Evolutionary conservation across 495 filamentous ascomycete genomes (phyloP), one percentile per base, ranked within the genome.

Genomic region (Aspergillus sparsus): DNA sequence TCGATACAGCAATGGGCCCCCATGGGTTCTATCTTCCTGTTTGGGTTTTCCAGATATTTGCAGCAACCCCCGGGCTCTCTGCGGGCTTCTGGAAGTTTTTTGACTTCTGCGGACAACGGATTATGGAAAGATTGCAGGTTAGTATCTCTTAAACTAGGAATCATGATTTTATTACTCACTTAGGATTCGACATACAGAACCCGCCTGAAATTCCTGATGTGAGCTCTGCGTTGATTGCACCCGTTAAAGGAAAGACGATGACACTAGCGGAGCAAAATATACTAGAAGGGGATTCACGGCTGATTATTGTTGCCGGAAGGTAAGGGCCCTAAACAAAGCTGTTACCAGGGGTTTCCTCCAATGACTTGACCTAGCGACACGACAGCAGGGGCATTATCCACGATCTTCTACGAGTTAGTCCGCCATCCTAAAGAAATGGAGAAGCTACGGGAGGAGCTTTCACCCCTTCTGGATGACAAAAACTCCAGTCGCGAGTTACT

Each of bases 311-410:
- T 16, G 77, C 77, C 18, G 76, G 76, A 51, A 58, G 46, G 56
- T 58, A 58, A 10, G 12, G n/a, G n/a, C n/a, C n/a, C n/a, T n/a
- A n/a, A n/a, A n/a, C n/a, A n/a, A n/a, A n/a, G n/a, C n/a, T n/a
- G n/a, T n/a, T n/a, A n/a, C n/a, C n/a, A n/a, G n/a, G n/a, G n/a
- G n/a, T 39, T 13, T 52, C 6, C 15, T 13, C 7, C 39, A 21
- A 53, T 13, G 21, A 16, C 2, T 13, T 16, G 42, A 3, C 32
- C 7, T 27, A 77, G 80, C 37, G 84, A 86, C 64, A 86, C 85
- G 0, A 85, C 81, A 2, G 77, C 82, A 18, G 82, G 80, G 0
- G 72, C 78, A 3, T 63, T 87, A 10, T 70, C 78, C 0, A 79
- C 74, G 0, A 75, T 80, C 16, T 76, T 78, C 0, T 80, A 76